phyloP scores from a whole-genome alignment of 75 land plant species.

The Sequoiadendron giganteum region DNA sequence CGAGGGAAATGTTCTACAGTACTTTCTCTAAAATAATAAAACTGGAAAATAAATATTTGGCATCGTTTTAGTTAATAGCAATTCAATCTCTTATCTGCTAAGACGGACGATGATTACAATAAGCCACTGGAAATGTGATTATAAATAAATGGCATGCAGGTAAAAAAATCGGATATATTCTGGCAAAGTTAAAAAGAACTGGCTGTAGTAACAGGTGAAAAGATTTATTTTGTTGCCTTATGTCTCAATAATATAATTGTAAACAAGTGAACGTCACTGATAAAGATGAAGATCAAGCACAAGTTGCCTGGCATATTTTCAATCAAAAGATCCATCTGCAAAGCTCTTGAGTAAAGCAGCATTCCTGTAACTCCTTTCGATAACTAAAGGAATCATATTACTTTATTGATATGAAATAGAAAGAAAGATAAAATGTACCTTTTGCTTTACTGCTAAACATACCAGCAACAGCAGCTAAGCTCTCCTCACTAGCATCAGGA shows the following conservation, averaged over 20 bases:
- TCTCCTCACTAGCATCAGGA: conserved; percentile 92
- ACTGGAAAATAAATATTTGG: neutral
- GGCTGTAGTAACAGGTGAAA: neutral
- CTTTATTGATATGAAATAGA: neutral
- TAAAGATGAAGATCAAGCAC: neutral
- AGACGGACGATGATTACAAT: neutral
- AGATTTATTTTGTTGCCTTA: neutral
- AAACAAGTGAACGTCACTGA: neutral
- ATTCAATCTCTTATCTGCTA: neutral
- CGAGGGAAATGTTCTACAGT: neutral
- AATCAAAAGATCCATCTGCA: neutral
- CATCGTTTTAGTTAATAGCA: neutral
- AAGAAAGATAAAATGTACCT: conserved; percentile 39
- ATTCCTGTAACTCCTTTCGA: neutral
- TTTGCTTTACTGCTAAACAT: conserved; percentile 99
- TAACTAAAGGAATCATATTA: neutral
- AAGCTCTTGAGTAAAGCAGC: neutral
- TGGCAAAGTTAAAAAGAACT: neutral
- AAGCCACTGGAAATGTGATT: neutral
- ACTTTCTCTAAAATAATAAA: neutral
- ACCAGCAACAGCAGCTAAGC: conserved; percentile 93
- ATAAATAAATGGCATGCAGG: neutral
- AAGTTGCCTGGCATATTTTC: neutral
- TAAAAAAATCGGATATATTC: neutral
- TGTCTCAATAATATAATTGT: neutral